Evolutionary conservation across 176 grass and related monocot species (phyloP), one percentile per base, ranked within the genome.

Genomic region (Avena insularis): DNA sequence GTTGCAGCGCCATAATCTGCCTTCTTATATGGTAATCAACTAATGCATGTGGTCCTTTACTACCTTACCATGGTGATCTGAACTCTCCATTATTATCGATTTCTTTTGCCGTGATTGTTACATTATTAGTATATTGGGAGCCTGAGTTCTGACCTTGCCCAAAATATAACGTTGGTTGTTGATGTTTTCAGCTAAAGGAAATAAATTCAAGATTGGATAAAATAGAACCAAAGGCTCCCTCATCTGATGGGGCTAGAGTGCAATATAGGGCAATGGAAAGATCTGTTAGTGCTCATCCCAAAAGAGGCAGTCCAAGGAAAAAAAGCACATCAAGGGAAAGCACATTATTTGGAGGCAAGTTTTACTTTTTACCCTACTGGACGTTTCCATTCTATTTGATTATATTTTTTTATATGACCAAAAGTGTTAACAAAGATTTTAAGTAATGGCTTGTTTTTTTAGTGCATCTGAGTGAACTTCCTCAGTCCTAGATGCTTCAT

Each of bases 101-200:
- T 84, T 62, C 71, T 49, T 66, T 53, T 1, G 17, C 75, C 47
- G 47, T 74, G 45, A 35, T 81, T 38, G 82, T 57, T 69, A 25
- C 9, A 80, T 64, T 7, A 54, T 85, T 80, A 54, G 74, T 78
- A 56, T 65, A 69, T 19, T 82, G 79, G 14, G 13, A 0, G 6
- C 20, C 14, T 79, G 31, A 70, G 19, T 17, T 40, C 12, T 21
- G 68, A 17, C 48, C 43, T 33, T 79, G 33, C 19, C 60, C 43
- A 5, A 81, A 20, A n/a, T 46, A 56, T 68, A 77, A 78, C 12
- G 59, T 50, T 56, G 33, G 33, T 35, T 35, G 33, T 90, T 79
- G 72, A 68, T 90, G 20, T 82, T 63, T 91, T 80, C 88, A 97
- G 95, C 86, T 97, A 63, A 97, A 97, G 82, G 95, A 97, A 62